Conservation (phyloP, 2,329 filamentous ascomycete species). For the Ceratocystis eucalypticola region DNA sequence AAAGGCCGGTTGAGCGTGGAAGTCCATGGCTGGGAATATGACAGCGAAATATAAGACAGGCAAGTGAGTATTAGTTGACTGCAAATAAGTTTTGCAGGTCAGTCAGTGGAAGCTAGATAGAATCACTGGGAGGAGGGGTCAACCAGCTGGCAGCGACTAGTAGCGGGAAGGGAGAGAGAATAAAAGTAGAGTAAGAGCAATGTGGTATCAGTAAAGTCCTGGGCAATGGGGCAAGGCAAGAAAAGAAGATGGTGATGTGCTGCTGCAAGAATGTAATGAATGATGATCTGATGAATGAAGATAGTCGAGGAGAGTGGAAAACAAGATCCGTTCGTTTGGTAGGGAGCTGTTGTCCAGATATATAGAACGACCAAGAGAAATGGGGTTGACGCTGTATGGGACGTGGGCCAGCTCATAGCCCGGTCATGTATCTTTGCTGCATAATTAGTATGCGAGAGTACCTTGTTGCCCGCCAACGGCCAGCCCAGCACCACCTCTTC, state of each 20-base stretch:
- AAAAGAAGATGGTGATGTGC: neutral
- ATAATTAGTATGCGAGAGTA: neutral
- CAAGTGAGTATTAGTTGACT: neutral
- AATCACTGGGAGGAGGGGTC: neutral
- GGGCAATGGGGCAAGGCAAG: neutral
- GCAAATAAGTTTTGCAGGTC: neutral
- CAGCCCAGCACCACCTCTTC: neutral
- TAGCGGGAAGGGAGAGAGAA: neutral
- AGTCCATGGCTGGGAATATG: constrained; percentile 10
- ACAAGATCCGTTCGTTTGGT: neutral
- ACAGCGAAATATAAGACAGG: neutral
- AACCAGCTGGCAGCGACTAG: neutral
- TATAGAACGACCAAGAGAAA: neutral
- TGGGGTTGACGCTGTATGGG: neutral
- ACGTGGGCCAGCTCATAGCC: neutral
- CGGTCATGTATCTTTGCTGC: neutral
- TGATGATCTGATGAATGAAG: neutral
- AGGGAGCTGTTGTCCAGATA: constrained; percentile 1
- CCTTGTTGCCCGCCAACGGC: neutral
- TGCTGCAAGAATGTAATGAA: neutral
- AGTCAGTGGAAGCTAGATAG: neutral
- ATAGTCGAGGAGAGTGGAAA: neutral
- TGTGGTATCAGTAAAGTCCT: neutral
- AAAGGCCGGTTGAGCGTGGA: constrained; percentile 8
- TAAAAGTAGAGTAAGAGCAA: neutral